Percentiles rank a stretch among this genome's conserved stretches.
Conservation (phyloP, 768 basidiomycete genomes). For the Xanthoconium stramineum region DNA sequence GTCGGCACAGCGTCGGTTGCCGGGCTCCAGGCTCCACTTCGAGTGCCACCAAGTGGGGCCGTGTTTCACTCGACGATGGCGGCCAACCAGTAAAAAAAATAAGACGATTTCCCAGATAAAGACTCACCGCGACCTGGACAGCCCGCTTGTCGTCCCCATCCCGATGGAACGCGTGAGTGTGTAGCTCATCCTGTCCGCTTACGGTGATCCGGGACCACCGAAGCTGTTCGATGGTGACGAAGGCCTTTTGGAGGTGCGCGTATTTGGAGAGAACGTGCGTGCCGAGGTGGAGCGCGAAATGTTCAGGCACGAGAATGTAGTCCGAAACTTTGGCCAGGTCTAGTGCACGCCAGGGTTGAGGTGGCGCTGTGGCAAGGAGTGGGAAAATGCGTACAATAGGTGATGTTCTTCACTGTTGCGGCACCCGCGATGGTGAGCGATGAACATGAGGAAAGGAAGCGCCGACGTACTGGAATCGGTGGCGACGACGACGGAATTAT, state of each 20-base stretch:
- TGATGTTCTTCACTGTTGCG: conserved; percentile 62
- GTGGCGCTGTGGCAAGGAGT: not conserved
- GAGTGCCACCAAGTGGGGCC: not conserved
- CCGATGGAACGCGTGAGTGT: conserved; percentile 79
- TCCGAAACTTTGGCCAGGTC: conserved; percentile 89
- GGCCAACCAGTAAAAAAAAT: not conserved
- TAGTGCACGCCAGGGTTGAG: conserved; percentile 20
- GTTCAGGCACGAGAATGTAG: conserved; percentile 76
- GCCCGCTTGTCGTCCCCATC: conserved; percentile 89
- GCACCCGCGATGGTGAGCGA: not conserved
- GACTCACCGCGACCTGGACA: conserved; percentile 53
- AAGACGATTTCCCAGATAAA: conserved; percentile 1
- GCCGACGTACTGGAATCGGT: conserved; percentile 79
- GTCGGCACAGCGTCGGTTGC: not conserved
- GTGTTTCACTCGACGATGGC: conserved; percentile 4
- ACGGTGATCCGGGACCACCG: conserved; percentile 80
- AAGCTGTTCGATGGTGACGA: conserved; percentile 71
- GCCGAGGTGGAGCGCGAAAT: conserved; percentile 85
- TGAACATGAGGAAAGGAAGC: not conserved
- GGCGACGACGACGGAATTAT: conserved; percentile 85
- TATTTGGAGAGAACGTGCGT: conserved; percentile 82
- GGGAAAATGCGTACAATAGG: conserved; percentile 44
- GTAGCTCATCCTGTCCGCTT: conserved; percentile 42
- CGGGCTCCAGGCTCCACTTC: conserved; percentile 16
- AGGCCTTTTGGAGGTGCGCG: conserved; percentile 66